Evolutionary conservation across 106 monocot genomes (phyloP).

Genomic region (Phalaenopsis equestris): DNA sequence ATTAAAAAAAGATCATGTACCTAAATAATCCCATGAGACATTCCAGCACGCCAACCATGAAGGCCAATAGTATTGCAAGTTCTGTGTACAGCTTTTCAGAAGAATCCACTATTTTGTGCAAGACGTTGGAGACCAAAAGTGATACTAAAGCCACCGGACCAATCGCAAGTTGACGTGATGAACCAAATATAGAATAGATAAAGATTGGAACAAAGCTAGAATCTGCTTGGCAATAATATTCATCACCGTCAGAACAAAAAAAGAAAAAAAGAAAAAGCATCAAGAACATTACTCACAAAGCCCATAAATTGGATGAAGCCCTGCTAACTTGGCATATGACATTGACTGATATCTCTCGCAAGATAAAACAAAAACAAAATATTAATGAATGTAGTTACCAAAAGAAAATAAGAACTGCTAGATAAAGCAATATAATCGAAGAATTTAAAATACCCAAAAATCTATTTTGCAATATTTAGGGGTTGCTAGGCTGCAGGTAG

Average conservation of each 20-base stretch:
- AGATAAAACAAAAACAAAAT: slow-evolving; percentile 1
- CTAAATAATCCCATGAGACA: slow-evolving; percentile 89
- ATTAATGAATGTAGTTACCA: background rate
- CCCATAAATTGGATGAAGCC: slow-evolving; percentile 97
- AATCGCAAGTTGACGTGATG: slow-evolving; percentile 90
- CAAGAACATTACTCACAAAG: slow-evolving; percentile 59
- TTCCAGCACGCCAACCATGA: slow-evolving; percentile 95
- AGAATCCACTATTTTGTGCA: slow-evolving; percentile 67
- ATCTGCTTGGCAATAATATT: slow-evolving; percentile 39
- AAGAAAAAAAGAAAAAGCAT: slow-evolving; percentile 5
- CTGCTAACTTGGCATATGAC: slow-evolving; percentile 98
- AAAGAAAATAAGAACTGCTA: background rate
- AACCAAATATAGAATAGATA: slow-evolving; percentile 91
- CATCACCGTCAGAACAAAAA: slow-evolving; percentile 3
- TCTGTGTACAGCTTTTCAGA: slow-evolving; percentile 77
- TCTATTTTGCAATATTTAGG: no score
- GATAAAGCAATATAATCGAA: background rate
- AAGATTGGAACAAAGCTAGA: slow-evolving; percentile 90
- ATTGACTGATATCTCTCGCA: slow-evolving; percentile 43
- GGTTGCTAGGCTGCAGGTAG: no score
- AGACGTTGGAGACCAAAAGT: slow-evolving; percentile 85
- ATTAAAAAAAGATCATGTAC: slow-evolving; percentile 12
- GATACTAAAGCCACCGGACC: slow-evolving; percentile 94
- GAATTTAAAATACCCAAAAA: no score
- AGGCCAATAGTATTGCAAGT: slow-evolving; percentile 78